Evolutionary conservation across 2,329 filamentous ascomycete species (phyloP), one percentile per base, ranked within the genome.

Genomic region (Ophiognomonia clavigignenti-juglandacearum): DNA sequence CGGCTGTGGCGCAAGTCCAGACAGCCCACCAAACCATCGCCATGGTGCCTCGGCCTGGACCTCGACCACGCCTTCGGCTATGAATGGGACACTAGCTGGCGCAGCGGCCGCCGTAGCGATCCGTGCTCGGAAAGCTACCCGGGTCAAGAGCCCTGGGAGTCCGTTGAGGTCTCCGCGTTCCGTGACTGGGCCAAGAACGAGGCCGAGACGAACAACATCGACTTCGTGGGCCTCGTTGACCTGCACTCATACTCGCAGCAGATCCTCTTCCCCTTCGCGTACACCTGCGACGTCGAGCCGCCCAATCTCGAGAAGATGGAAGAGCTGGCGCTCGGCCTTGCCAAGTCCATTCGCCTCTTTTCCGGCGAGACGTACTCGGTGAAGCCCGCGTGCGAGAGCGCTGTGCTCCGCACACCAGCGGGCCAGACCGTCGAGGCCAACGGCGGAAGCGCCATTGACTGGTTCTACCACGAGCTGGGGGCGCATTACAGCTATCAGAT

Each of bases 201-300:
- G 64, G 89, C 85, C 0, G 71, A 77, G 7, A 73, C 81, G 55
- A 80, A 85, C 61, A 83, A 85, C 47, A 82, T 84, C 43, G 75
- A 85, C 14, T 89, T 97, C 56, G 78, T 91, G n/a, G 89, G 85
- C 3, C 85, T 95, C 54, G 63, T 97, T 37, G 93, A 98, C 63
- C 74, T 97, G 22, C 93, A 98, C 66, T 92, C 88, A 2, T 98
- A 97, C 65, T 95, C 89, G 0, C 91, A 98, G 67, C 87, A 96
- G 66, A 85, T 98, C 19, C 75, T 97, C 8, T 96, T 93, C 62
- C 93, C 93, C 0, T 97, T 91, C 63, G 84, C 87, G 5, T 96
- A 88, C 67, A 88, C 87, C 11, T 98, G 93, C 71, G 70, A 73
- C 6, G 74, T 78, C 5, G 73, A 83, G 23, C 92, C 93, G 11